Evolutionary conservation across 2,329 filamentous ascomycete genomes (phyloP).

Genomic region (Chaetomium globosum): DNA sequence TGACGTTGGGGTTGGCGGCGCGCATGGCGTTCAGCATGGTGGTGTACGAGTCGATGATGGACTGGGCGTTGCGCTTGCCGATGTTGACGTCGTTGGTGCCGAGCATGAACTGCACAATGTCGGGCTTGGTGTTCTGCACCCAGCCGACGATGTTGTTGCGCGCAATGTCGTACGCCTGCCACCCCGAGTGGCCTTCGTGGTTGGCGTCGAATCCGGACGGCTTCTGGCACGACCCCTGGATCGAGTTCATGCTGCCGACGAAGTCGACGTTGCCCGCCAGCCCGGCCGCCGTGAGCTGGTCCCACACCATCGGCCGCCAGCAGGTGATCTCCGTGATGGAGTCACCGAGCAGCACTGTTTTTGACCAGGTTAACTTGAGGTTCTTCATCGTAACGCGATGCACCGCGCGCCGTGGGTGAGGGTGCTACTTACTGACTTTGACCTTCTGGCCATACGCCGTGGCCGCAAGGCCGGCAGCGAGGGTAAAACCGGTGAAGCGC

Average conservation of each 20-base stretch:
- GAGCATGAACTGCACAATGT: constrained; percentile 51
- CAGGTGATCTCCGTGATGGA: constrained; percentile 51
- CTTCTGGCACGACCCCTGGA: constrained; percentile 43
- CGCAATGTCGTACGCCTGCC: constrained; percentile 48
- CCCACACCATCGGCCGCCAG: constrained; percentile 49
- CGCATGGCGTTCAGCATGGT: constrained; percentile 46
- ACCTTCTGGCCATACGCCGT: constrained; percentile 27
- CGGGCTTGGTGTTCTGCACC: constrained; percentile 44
- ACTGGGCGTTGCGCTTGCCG: constrained; percentile 40
- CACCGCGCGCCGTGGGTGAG: neutral
- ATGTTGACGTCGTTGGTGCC: constrained; percentile 50
- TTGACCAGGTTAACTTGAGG: constrained; percentile 10
- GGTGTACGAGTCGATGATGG: constrained; percentile 46
- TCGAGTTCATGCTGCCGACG: constrained; percentile 46
- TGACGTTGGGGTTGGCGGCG: constrained; percentile 43
- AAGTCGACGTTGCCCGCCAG: constrained; percentile 45
- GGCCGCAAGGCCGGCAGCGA: constrained; percentile 26
- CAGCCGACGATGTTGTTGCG: constrained; percentile 46
- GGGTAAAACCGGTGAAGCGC: constrained; percentile 9
- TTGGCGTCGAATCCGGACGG: constrained; percentile 44
- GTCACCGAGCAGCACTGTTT: constrained; percentile 48
- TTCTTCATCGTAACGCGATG: neutral
- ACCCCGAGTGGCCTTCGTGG: constrained; percentile 51
- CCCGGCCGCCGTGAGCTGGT: constrained; percentile 42
- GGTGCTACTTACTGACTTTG: constrained; percentile 30